phyloP scores from a whole-genome alignment of 352 stramenopile species.

The Globisporangium cederbergense region DNA sequence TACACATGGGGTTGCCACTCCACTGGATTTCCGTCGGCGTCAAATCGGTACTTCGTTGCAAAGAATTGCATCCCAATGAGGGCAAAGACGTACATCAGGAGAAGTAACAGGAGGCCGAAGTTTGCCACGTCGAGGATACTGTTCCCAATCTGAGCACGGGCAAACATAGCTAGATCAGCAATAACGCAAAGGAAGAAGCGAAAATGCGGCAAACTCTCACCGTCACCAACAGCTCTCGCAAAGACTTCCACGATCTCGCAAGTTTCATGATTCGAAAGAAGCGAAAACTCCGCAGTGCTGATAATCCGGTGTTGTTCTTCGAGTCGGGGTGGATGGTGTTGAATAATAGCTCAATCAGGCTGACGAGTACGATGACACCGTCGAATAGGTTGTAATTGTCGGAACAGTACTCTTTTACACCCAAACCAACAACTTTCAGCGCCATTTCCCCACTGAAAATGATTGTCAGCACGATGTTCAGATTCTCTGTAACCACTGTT shows the following conservation, averaged over 20 bases:
- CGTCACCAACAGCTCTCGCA: constrained; percentile 82
- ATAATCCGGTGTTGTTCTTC: constrained; percentile 47
- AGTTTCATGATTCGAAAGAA: constrained; percentile 90
- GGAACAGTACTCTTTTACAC: constrained; percentile 30
- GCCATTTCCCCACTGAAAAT: constrained; percentile 44
- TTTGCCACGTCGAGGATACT: constrained; percentile 82
- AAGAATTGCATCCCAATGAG: constrained; percentile 82
- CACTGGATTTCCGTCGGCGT: constrained; percentile 32
- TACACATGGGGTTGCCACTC: constrained; percentile 41
- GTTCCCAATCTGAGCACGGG: constrained; percentile 41
- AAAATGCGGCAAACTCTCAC: constrained; percentile 14
- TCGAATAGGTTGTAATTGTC: constrained; percentile 66
- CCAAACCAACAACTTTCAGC: constrained; percentile 65
- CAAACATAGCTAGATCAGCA: not conserved
- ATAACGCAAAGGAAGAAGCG: not conserved
- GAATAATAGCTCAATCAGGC: constrained; percentile 38
- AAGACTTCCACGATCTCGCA: constrained; percentile 83
- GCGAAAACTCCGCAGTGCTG: constrained; percentile 75
- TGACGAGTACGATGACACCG: constrained; percentile 47
- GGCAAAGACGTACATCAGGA: constrained; percentile 90
- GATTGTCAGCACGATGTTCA: constrained; percentile 42
- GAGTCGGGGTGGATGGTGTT: constrained; percentile 23
- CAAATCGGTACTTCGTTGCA: constrained; percentile 82
- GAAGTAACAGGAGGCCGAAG: constrained; percentile 82
- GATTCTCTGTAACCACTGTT: constrained; percentile 22